These are phyloP conservation scores for Elsinoe australis DNA, from an alignment of 2,329 filamentous ascomycete genomes.

Conservation along the genomic window DNA sequence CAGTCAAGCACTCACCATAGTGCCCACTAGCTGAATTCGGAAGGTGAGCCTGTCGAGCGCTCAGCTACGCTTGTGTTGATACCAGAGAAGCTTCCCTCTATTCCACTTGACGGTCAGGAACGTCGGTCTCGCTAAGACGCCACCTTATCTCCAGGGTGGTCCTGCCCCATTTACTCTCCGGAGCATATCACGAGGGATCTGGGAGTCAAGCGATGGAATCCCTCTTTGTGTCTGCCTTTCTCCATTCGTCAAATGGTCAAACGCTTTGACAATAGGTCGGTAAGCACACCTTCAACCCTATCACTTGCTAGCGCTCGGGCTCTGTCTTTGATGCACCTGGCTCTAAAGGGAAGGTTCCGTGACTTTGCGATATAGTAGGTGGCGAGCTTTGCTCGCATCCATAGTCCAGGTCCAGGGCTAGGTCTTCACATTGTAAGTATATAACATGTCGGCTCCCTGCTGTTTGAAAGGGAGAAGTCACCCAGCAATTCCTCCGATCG, in stretches of 20 bases:
- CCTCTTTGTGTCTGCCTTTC: not conserved
- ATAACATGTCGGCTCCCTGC: not conserved
- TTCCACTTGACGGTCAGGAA: not conserved
- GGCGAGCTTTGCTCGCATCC: slow-evolving; percentile 5
- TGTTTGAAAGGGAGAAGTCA: not conserved
- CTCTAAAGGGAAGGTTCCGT: slow-evolving; percentile 10
- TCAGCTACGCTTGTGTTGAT: not conserved
- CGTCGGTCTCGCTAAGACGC: slow-evolving; percentile 1
- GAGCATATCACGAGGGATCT: not conserved
- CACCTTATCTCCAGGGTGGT: slow-evolving; percentile 11
- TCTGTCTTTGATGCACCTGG: not conserved
- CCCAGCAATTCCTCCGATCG: no score
- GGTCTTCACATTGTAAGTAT: no score
- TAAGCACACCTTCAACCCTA: not conserved
- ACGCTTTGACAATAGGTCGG: not conserved
- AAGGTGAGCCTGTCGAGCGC: slow-evolving; percentile 1
- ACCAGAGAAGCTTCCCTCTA: not conserved
- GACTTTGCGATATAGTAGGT: not conserved
- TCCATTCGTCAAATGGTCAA: not conserved
- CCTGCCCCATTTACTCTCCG: slow-evolving; percentile 4
- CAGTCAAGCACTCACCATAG: not conserved
- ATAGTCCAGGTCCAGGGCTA: not conserved
- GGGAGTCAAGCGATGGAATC: not conserved
- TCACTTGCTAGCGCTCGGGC: not conserved
- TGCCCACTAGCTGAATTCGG: slow-evolving; percentile 10